Percentiles rank a stretch among this genome's conserved stretches.
phyloP scores from a whole-genome alignment of 192 early-diverging fungal genomes.

The Paraglomus occultum region DNA sequence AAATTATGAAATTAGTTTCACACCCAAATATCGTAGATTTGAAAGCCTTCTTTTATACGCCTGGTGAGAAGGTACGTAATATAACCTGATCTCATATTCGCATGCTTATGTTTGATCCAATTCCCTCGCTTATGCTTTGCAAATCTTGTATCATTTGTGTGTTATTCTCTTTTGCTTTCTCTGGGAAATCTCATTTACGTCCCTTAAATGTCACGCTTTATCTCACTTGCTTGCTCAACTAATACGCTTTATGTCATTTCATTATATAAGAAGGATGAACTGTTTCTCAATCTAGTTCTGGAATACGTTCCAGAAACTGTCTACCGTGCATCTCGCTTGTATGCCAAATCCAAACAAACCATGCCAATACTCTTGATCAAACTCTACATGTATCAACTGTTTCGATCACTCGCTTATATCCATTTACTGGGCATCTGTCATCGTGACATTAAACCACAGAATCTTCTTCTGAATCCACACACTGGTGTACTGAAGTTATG shows the following conservation, averaged over 20 bases:
- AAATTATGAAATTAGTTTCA: slow-evolving; percentile 88
- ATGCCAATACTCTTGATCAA: slow-evolving; percentile 96
- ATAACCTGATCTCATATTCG: too few relatives aligned
- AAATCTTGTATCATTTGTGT: too few relatives aligned
- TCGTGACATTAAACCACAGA: slow-evolving; percentile 99
- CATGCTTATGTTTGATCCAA: too few relatives aligned
- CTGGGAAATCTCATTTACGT: background rate
- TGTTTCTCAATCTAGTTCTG: slow-evolving; percentile 93
- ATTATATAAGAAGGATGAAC: slow-evolving; percentile 72
- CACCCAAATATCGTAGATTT: slow-evolving; percentile 94
- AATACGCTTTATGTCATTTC: background rate
- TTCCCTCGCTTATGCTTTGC: too few relatives aligned
- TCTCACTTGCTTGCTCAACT: background rate
- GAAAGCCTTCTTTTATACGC: slow-evolving; percentile 92
- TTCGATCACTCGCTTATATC: slow-evolving; percentile 95
- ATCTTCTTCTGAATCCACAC: slow-evolving; percentile 86
- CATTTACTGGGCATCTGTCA: slow-evolving; percentile 98
- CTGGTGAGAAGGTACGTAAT: slow-evolving; percentile 74
- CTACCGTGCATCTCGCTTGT: slow-evolving; percentile 89
- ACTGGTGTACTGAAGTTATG: slow-evolving; percentile 95
- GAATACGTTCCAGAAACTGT: slow-evolving; percentile 98
- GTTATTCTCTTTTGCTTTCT: too few relatives aligned
- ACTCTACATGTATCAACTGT: slow-evolving; percentile 98
- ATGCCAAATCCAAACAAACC: slow-evolving; percentile 85
- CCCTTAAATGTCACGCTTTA: background rate